Conservation (phyloP, 345 rosid species). For the Ceriops tagal region DNA sequence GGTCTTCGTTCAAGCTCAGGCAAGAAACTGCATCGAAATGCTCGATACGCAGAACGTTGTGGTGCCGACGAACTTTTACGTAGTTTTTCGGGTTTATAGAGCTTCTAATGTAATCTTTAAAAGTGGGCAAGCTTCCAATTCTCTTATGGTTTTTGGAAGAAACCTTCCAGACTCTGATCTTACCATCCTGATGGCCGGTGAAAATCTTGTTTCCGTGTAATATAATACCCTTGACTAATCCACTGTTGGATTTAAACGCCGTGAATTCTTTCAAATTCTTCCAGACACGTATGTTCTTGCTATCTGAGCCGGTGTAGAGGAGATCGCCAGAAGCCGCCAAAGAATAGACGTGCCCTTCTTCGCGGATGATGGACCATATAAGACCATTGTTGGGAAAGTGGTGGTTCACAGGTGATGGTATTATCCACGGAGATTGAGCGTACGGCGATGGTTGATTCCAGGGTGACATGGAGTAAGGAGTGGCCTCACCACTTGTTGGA, state of each 20-base stretch:
- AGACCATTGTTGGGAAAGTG: slow-evolving; percentile 32
- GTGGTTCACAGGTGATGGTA: slow-evolving; percentile 32
- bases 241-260: slow-evolving; percentile 60
- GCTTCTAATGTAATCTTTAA: slow-evolving; percentile 35
- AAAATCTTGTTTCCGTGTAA: slow-evolving; percentile 32
- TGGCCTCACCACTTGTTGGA: slow-evolving; percentile 46
- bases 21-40: slow-evolving; percentile 57
- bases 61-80: slow-evolving; percentile 36
- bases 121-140: slow-evolving; percentile 39
- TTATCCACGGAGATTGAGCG: slow-evolving; percentile 59
- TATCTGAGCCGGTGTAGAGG: slow-evolving; percentile 64
- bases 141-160: slow-evolving; percentile 29
- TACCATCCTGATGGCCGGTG: slow-evolving; percentile 58
- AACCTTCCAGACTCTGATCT: slow-evolving; percentile 46
- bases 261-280: slow-evolving; percentile 49
- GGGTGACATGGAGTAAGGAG: slow-evolving; percentile 52
- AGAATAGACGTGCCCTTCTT: slow-evolving; percentile 70
- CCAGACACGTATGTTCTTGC: slow-evolving; percentile 72
- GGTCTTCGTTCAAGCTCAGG: slow-evolving; percentile 37
- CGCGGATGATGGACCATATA: slow-evolving; percentile 53
- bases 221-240: slow-evolving; percentile 51
- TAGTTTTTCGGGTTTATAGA: slow-evolving; percentile 46
- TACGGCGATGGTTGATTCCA: slow-evolving; percentile 59
- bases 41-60: slow-evolving; percentile 38
- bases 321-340: slow-evolving; percentile 53